Conservation (phyloP, 2,329 filamentous ascomycete genomes). For the Corniculantispora saksenae region DNA sequence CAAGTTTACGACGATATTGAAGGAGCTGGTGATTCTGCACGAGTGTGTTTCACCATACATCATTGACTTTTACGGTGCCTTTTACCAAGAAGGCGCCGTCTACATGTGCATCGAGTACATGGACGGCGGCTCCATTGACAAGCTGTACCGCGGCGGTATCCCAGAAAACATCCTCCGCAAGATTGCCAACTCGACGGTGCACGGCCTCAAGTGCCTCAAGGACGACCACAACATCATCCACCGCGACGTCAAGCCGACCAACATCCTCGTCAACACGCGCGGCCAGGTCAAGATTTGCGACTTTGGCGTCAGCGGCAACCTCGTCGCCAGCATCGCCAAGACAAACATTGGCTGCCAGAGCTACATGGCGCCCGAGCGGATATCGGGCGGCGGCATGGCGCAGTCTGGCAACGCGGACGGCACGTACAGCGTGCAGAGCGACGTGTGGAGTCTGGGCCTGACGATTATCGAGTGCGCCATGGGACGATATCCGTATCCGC, state of each 20-base stretch:
- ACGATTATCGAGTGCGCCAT: constrained; percentile 95
- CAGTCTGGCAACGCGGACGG: constrained; percentile 70
- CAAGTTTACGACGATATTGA: constrained; percentile 95
- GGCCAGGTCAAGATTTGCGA: constrained; percentile 98
- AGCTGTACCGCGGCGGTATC: constrained; percentile 86
- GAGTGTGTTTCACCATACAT: constrained; percentile 94
- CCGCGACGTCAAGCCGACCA: constrained; percentile 98
- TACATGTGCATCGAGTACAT: constrained; percentile 99
- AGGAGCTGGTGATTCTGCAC: constrained; percentile 94
- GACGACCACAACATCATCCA: constrained; percentile 99
- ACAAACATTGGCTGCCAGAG: constrained; percentile 99
- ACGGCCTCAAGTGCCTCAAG: constrained; percentile 90
- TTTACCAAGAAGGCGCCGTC: constrained; percentile 97
- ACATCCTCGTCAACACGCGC: constrained; percentile 85
- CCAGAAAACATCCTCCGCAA: constrained; percentile 87
- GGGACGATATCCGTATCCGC: constrained; percentile 93
- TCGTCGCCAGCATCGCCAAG: constrained; percentile 96
- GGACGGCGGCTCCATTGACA: constrained; percentile 97
- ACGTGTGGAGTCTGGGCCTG: constrained; percentile 94
- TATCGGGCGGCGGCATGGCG: constrained; percentile 81
- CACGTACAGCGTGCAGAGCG: constrained; percentile 95
- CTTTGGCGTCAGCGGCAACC: constrained; percentile 93
- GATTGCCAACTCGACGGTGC: constrained; percentile 85
- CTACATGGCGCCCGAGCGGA: constrained; percentile 98
- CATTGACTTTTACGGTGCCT: constrained; percentile 97